These are phyloP conservation scores for Mortierella sp. DNA, from an alignment of 371 early-diverging fungal species.

Conservation along the genomic window DNA sequence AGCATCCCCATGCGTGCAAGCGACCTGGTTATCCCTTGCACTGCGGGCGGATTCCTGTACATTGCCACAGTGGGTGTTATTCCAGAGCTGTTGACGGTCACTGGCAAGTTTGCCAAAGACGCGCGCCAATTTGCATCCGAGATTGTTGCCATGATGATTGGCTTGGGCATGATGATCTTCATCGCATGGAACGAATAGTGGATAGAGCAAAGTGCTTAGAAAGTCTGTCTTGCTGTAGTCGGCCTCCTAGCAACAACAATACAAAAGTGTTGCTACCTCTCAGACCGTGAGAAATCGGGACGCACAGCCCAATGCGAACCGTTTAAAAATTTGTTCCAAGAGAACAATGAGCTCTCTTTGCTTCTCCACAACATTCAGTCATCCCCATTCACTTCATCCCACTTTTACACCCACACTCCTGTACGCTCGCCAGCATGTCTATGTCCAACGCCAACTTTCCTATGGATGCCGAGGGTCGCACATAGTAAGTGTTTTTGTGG, in stretches of 20 bases:
- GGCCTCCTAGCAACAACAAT: too few relatives aligned
- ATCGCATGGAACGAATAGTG: conserved; percentile 71
- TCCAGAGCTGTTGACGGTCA: conserved; percentile 81
- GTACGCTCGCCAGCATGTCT: conserved; percentile 33
- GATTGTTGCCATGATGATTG: conserved; percentile 70
- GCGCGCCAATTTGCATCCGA: conserved; percentile 65
- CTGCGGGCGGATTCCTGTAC: conserved; percentile 91
- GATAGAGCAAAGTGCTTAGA: conserved; percentile 57
- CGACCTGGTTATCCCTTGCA: conserved; percentile 85
- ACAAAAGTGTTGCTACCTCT: too few relatives aligned
- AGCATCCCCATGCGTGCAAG: conserved; percentile 58
- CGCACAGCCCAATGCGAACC: too few relatives aligned
- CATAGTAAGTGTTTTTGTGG: conserved; percentile 61
- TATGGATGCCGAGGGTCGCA: conserved; percentile 78
- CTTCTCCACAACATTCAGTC: too few relatives aligned
- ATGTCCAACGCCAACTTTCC: conserved; percentile 88
- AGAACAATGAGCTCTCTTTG: too few relatives aligned
- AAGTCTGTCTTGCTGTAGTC: too few relatives aligned
- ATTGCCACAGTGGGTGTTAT: conserved; percentile 90
- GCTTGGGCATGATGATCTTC: conserved; percentile 70
- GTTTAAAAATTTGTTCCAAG: too few relatives aligned
- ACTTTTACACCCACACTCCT: conserved; percentile 7
- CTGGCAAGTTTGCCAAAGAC: conserved; percentile 63
- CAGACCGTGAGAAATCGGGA: too few relatives aligned
- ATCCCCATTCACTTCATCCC: conserved; percentile 8